Conservation (phyloP, 2,329 filamentous ascomycete genomes). For the Fusarium udum region DNA sequence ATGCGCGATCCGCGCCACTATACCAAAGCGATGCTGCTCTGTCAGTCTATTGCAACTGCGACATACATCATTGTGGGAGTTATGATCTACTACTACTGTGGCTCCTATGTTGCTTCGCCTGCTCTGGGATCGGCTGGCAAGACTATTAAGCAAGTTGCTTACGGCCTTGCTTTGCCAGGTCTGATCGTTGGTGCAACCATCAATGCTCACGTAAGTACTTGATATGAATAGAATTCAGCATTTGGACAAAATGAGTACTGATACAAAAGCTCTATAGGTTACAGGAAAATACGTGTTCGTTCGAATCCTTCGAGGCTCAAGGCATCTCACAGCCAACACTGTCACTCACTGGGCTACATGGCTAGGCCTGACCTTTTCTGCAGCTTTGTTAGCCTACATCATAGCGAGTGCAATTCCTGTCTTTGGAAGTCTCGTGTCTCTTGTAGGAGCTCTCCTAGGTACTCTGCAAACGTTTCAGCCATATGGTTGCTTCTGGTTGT, state of each 20-base stretch:
- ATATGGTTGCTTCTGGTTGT: slow-evolving; percentile 45
- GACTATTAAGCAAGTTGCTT: slow-evolving; percentile 55
- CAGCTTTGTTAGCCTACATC: slow-evolving; percentile 43
- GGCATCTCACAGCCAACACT: slow-evolving; percentile 45
- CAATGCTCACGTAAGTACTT: slow-evolving; percentile 39
- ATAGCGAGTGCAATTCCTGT: slow-evolving; percentile 41
- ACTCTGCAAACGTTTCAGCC: slow-evolving; percentile 45
- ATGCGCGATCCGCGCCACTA: slow-evolving; percentile 46
- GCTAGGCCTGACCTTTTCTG: slow-evolving; percentile 42
- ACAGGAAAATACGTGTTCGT: slow-evolving; percentile 30
- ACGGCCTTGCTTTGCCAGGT: slow-evolving; percentile 50
- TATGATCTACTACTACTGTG: slow-evolving; percentile 58
- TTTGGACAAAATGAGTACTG: neutral
- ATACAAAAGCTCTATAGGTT: neutral
- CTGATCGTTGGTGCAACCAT: slow-evolving; percentile 41
- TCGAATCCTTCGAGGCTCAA: slow-evolving; percentile 42
- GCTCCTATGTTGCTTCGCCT: slow-evolving; percentile 57
- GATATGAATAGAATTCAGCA: too few species aligned
- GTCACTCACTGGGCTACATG: slow-evolving; percentile 45
- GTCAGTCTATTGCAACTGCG: slow-evolving; percentile 43
- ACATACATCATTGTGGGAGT: slow-evolving; percentile 49
- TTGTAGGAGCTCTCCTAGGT: slow-evolving; percentile 45
- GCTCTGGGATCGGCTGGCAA: slow-evolving; percentile 57
- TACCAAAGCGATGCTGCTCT: slow-evolving; percentile 40
- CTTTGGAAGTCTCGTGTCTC: slow-evolving; percentile 44